Base-by-base conservation (phyloP, 148 eudicot species). In the Diospyros kaki region DNA sequence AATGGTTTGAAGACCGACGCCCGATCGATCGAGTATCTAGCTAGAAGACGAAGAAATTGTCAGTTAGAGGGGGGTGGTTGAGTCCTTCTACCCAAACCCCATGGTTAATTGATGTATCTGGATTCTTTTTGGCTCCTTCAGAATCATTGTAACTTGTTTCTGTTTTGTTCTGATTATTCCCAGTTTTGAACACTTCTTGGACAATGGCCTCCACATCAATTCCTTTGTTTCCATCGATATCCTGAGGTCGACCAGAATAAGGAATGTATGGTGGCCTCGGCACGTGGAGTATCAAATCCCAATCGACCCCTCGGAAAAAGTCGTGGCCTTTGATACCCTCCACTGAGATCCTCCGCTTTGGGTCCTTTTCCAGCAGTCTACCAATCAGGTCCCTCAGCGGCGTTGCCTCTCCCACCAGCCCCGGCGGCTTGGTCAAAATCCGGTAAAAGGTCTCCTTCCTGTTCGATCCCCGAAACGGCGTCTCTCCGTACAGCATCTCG, bases 401-500 rank as follows among this genome's bases (percentile, higher is more conserved):
- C 86, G 96, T 91, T 77, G 85, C 52, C 65, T 91, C 97, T 4
- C 97, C 98, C 9, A 84, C 81, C 14, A 93, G 65, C 42, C 87
- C 87, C 11, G 94, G 93, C 43, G 74, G 2, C 71, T 86, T 84
- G 0, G 87, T 48, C 15, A 93, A 52, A 2, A 88, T 78, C 6
- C 88, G 73, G 72, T 83, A 86, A 66, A 91, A 93, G 1, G 97
- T 91, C 64, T 91, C 97, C 71, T 88, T 91, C 71, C 94, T 68
- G 11, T 84, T 93, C 1, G 65, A 60, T 41, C 98, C 98, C 45
- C 84, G 67, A 74, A 91, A 93, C 81, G 98, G 98, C 58, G 96
- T 93, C 79, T 75, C 55, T 0, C 98, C 98, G 54, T 93, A 93
- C 9, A 91, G 77, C 98, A 93, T 91, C 83, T 91, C 97, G 52